phyloP scores from a whole-genome alignment of 805 yeast genomes.

The Saccharomycopsis sp. region DNA sequence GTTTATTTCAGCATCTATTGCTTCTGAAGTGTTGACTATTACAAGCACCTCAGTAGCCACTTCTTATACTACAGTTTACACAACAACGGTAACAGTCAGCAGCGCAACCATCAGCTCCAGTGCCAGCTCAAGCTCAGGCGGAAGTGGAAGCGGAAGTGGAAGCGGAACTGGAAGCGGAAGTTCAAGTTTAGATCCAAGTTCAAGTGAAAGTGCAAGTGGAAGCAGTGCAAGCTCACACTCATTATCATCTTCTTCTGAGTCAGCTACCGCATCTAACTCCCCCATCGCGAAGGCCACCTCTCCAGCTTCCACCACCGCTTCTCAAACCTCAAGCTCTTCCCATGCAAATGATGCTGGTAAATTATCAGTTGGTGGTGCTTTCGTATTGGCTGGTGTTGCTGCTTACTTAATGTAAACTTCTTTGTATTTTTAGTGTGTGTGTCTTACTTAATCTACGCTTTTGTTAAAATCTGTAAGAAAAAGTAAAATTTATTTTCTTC shows the following conservation, averaged over 20 bases:
- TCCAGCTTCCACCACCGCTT: constrained; percentile 1
- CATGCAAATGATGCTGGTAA: constrained; percentile 17
- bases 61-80: constrained; percentile 19
- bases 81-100: constrained; percentile 8
- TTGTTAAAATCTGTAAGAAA: background rate
- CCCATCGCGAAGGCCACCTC: constrained; percentile 2
- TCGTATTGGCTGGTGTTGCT: constrained; percentile 16
- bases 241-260: background rate
- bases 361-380: constrained; percentile 11
- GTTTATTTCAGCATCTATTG: constrained; percentile 4
- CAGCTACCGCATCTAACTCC: constrained; percentile 5
- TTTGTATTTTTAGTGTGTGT: background rate
- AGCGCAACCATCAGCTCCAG: constrained; percentile 2
- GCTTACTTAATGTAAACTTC: constrained; percentile 17
- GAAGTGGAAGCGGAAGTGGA: too few relatives aligned
- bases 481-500: background rate
- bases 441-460: background rate
- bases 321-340: constrained; percentile 5
- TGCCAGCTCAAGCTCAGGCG: constrained; percentile 3
- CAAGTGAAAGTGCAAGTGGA: too few relatives aligned
- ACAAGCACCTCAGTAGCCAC: constrained; percentile 12
- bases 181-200: too few relatives aligned
- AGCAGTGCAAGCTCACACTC: too few relatives aligned
- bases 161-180: too few relatives aligned
- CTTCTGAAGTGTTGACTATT: constrained; percentile 14